Evolutionary conservation across 768 basidiomycete genomes (phyloP).

Genomic region (Lactarius trivialis): DNA sequence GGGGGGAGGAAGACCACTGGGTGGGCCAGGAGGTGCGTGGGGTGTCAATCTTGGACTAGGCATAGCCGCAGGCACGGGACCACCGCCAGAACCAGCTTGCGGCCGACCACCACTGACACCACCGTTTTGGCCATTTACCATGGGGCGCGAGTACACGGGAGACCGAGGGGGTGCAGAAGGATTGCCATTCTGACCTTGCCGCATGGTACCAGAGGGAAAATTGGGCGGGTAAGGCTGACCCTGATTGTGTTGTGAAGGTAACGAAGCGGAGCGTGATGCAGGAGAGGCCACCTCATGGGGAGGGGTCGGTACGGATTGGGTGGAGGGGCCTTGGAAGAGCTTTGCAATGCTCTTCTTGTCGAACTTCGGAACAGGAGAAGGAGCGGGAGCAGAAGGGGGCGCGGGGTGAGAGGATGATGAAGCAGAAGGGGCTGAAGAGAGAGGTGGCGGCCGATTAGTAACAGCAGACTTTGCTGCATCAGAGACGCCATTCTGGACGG

Average conservation of each 20-base stretch:
- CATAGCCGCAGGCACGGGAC: conserved; percentile 43
- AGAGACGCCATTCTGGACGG: conserved; percentile 39
- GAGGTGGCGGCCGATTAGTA: conserved; percentile 22
- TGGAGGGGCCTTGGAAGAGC: conserved; percentile 48
- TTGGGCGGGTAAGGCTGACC: conserved; percentile 13
- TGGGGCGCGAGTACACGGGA: conserved; percentile 56
- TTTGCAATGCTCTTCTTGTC: conserved; percentile 50
- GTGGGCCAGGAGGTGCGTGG: conserved; percentile 49
- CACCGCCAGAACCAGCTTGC: conserved; percentile 38
- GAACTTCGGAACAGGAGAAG: conserved; percentile 29
- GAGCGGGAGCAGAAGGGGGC: conserved; percentile 23
- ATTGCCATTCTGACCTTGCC: conserved; percentile 23
- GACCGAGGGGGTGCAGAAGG: conserved; percentile 43
- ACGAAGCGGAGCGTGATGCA: conserved; percentile 44
- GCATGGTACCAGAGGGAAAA: conserved; percentile 14
- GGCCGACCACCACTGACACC: conserved; percentile 38
- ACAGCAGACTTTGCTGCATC: conserved; percentile 19
- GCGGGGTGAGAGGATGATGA: conserved; percentile 28
- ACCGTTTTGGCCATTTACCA: conserved; percentile 44
- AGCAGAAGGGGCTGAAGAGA: conserved; percentile 30
- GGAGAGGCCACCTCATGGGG: conserved; percentile 32
- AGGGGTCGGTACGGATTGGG: conserved; percentile 20
- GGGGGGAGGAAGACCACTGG: conserved; percentile 44
- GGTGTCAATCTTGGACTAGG: conserved; percentile 63
- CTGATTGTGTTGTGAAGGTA: conserved; percentile 36